phyloP scores from a whole-genome alignment of 1,284 basidiomycete species.

The Ustilago sp. region DNA sequence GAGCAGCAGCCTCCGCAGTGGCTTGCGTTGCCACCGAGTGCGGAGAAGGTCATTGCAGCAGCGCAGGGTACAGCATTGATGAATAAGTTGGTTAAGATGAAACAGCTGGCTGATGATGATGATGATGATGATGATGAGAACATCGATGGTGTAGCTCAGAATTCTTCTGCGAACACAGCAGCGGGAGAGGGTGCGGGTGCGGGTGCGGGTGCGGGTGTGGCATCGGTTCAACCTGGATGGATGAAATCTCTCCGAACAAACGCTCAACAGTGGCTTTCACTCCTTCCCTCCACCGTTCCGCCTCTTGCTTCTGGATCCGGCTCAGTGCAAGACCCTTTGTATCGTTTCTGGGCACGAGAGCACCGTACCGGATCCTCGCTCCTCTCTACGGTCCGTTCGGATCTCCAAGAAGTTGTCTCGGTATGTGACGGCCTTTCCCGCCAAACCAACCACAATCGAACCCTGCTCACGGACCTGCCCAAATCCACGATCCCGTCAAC shows the following conservation, averaged over 20 bases:
- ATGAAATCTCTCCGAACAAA: slow-evolving; percentile 61
- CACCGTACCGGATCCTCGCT: slow-evolving; percentile 51
- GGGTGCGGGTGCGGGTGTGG: neutral
- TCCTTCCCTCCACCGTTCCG: slow-evolving; percentile 40
- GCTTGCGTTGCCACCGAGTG: slow-evolving; percentile 65
- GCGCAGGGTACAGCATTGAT: slow-evolving; percentile 57
- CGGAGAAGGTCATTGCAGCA: slow-evolving; percentile 66
- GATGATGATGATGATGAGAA: slow-evolving; percentile 41
- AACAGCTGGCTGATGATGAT: slow-evolving; percentile 63
- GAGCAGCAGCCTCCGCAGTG: slow-evolving; percentile 68
- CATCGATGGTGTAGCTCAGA: neutral
- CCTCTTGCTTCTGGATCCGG: slow-evolving; percentile 34
- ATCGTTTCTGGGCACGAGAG: slow-evolving; percentile 68
- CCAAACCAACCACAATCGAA: slow-evolving; percentile 64
- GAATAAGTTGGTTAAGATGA: slow-evolving; percentile 64
- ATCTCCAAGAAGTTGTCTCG: slow-evolving; percentile 56
- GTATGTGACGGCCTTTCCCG: slow-evolving; percentile 54
- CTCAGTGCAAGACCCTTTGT: slow-evolving; percentile 61
- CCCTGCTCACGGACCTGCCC: slow-evolving; percentile 57
- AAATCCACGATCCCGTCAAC: slow-evolving; percentile 57
- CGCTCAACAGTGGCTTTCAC: slow-evolving; percentile 53
- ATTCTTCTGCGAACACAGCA: neutral
- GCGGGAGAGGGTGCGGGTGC: slow-evolving; percentile 3
- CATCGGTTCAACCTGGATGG: slow-evolving; percentile 60
- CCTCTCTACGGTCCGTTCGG: slow-evolving; percentile 50